phyloP scores from a whole-genome alignment of 805 yeast species.

The Pichia manshurica region DNA sequence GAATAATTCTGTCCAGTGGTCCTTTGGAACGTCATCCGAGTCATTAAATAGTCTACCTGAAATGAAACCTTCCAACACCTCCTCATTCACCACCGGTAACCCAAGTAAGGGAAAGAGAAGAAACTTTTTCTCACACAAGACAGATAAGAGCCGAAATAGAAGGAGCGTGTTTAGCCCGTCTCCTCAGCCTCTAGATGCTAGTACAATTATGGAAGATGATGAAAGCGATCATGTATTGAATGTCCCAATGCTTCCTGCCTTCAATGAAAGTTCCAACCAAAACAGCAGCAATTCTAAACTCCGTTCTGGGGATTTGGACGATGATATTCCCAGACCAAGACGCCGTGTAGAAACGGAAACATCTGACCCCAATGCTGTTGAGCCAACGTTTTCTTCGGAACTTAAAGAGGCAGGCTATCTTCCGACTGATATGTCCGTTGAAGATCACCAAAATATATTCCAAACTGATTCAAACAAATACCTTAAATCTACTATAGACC shows the following conservation, averaged over 20 bases:
- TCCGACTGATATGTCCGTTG: too few species aligned
- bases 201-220: constrained; percentile 29
- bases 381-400: neutral
- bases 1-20: neutral
- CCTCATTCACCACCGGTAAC: neutral
- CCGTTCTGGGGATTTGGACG: neutral
- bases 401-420: too few species aligned
- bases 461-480: neutral
- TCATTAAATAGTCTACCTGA: constrained; percentile 10
- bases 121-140: neutral
- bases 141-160: neutral
- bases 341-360: neutral
- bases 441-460: too few species aligned
- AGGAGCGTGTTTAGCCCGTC: neutral
- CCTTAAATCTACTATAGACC: constrained; percentile 23
- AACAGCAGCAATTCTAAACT: neutral
- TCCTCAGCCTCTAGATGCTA: constrained; percentile 14
- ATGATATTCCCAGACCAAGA: neutral
- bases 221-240: constrained; percentile 23
- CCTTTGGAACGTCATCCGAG: constrained; percentile 9
- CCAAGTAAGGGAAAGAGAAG: neutral
- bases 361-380: neutral
- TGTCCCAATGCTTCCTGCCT: constrained; percentile 26
- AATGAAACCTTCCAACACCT: neutral
- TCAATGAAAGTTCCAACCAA: constrained; percentile 6